Evolutionary conservation across 1,139 yeast species (phyloP), one percentile per base, ranked within the genome.

Genomic region (Saccharomyces hybrid): DNA sequence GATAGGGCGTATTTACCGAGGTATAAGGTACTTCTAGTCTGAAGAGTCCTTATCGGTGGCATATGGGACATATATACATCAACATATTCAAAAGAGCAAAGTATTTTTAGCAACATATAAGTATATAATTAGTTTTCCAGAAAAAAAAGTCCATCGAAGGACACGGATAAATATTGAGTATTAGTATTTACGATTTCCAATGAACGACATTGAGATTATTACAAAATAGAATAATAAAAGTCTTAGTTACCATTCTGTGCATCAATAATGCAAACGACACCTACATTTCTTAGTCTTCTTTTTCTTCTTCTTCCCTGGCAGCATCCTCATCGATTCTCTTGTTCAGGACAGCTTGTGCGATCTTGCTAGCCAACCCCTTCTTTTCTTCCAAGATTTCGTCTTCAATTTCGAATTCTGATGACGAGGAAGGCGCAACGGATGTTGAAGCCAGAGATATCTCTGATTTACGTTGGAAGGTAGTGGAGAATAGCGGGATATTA

Each of bases 401-500:
- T 8, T 57, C 62, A 4, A 57, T 50, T 23, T 62, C 62, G 16
- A 61, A 59, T 32, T 62, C 64, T 0, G 66, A 64, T 14, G 62
- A 57, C 3, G 57, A 57, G 44, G 58, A 57, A 31, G 64, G 57
- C 47, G 50, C 49, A 20, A 48, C 50, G 8, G 59, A 54, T 9
- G 55, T 52, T 25, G 56, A 30, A 8, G 44, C 25, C 13, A 38
- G 5, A 11, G 64, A 60, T 5, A 54, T 34, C 14, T 53, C 59
- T 1, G 62, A 60, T 44, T 52, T 54, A 31, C 48, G 51, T 1
- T 58, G 59, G 7, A 55, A 50, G 13, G 57, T 49, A n/a, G 53
- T 57, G 3, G 71, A 68, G 51, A 65, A 68, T 14, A 68, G 50
- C n/a, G 71, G 71, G 16, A 68, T 68, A 49, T 67, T 67, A 6